Evolutionary conservation across 345 rosid species (phyloP), one percentile per base, ranked within the genome.

Genomic region (Brassica carinata): DNA sequence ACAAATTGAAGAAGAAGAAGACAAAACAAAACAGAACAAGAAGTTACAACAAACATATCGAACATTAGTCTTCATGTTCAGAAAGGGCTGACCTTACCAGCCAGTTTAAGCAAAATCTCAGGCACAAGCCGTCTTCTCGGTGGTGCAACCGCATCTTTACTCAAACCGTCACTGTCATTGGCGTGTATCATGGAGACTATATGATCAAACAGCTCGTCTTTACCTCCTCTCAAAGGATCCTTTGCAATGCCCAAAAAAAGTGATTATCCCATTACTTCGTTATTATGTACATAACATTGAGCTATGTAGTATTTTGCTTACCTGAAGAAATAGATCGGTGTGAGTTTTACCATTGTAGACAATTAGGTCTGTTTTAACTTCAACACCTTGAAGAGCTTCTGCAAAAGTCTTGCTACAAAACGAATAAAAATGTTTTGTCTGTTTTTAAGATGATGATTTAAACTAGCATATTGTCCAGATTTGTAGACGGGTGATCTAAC

Each of bases 211-310:
- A 91, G 71, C 53, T 92, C 90, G 62, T 96, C 98, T 82, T 87
- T 80, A 55, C 99, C 98, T 0, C 99, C 99, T 87, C 99, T 87
- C 85, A 96, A 80, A 7, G 99, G 99, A 88, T 93, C 99, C 99
- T 95, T 5, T 57, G 84, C 48, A 64, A 64, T 36, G 36, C 72
- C n/a, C n/a, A n/a, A n/a, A n/a, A n/a, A 64, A 69, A 2, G 34
- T 69, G 67, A 45, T 57, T 14, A 43, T 10, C 48, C 5, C 33
- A 64, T 71, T 55, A 65, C 45, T 34, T 70, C 2, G 34, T 43
- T 43, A 53, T 68, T 13, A 33, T 15, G 40, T 19, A 57, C 55
- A 13, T n/a, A 0, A 71, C 64, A 81, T 1, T 64, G 31, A 71
- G 36, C 19, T 59, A 34, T 61, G 65, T 17, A 14, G 2, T 5